Conservation (phyloP, 306 rosid genomes). For the Crotalaria pallida region DNA sequence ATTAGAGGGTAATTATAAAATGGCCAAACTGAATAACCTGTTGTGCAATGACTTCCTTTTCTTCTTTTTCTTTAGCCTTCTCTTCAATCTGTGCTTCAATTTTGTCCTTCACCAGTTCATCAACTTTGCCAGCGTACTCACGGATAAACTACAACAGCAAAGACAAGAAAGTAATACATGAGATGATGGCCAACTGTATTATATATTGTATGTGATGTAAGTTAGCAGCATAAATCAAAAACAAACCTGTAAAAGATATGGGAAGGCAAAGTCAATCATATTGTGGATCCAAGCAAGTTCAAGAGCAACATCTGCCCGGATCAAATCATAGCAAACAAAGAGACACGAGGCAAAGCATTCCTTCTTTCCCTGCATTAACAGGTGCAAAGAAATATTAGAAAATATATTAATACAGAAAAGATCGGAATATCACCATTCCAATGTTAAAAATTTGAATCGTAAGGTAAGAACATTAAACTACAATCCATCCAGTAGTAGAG, state of each 20-base stretch:
- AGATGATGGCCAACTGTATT: conserved; percentile 5
- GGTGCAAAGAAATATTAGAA: conserved; percentile 8
- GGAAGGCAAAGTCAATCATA: conserved; percentile 92
- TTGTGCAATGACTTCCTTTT: conserved; percentile 85
- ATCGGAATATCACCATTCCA: conserved; percentile 1
- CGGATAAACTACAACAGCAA: conserved; percentile 68
- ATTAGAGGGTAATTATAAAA: neutral
- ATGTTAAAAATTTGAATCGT: neutral
- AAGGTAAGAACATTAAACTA: neutral
- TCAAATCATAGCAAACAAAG: conserved; percentile 92
- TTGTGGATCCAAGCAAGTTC: conserved; percentile 98
- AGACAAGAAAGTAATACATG: conserved; percentile 4
- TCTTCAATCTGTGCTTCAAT: conserved; percentile 72
- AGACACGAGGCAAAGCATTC: conserved; percentile 98
- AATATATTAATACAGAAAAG: neutral
- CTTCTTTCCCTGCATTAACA: conserved; percentile 84
- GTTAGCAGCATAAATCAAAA: conserved; percentile 1
- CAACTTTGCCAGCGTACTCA: conserved; percentile 93
- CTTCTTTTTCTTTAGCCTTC: conserved; percentile 78
- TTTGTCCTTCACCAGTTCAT: conserved; percentile 84
- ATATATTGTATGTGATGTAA: neutral
- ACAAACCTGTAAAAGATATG: conserved; percentile 82
- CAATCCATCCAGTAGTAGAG: neutral
- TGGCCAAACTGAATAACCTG: conserved; percentile 53
- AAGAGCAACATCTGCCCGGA: conserved; percentile 76